phyloP scores from a whole-genome alignment of 192 early-diverging fungal species.

The Coemansia biformis region DNA sequence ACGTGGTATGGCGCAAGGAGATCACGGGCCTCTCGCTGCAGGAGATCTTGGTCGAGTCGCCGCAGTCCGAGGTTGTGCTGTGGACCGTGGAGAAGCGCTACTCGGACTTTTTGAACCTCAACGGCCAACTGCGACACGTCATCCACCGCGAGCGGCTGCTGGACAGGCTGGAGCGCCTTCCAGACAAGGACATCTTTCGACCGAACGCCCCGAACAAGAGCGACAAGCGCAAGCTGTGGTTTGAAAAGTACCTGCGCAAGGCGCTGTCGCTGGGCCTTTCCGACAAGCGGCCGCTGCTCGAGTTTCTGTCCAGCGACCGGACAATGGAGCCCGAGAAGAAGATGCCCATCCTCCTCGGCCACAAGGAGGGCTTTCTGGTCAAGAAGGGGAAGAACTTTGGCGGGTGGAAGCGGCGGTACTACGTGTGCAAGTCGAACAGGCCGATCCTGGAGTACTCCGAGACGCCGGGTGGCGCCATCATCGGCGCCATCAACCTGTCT shows the following conservation, averaged over 20 bases:
- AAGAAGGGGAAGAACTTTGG: constrained; percentile 97
- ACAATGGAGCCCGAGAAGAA: constrained; percentile 47
- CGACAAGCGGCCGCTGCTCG: constrained; percentile 61
- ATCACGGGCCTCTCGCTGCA: constrained; percentile 45
- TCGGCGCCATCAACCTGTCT: constrained; percentile 71
- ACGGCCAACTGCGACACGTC: constrained; percentile 63
- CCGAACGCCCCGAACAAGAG: constrained; percentile 78
- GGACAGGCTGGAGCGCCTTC: constrained; percentile 67
- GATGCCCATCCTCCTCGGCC: constrained; percentile 54
- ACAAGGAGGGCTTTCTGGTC: constrained; percentile 82
- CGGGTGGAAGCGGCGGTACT: constrained; percentile 91
- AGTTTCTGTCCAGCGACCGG: constrained; percentile 72
- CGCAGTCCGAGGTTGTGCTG: constrained; percentile 51
- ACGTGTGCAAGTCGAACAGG: constrained; percentile 59
- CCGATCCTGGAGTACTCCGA: constrained; percentile 80
- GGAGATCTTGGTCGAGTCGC: constrained; percentile 44
- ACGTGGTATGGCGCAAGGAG: constrained; percentile 37
- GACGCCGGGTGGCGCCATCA: constrained; percentile 63
- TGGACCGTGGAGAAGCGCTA: constrained; percentile 89
- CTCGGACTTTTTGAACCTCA: constrained; percentile 76
- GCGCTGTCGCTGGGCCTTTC: constrained; percentile 56
- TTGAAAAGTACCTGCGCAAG: constrained; percentile 80
- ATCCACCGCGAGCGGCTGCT: constrained; percentile 30
- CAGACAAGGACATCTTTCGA: constrained; percentile 79
- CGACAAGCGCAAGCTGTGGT: constrained; percentile 78